Percentiles rank a stretch among this genome's conserved stretches.
phyloP scores from a whole-genome alignment of 345 rosid genomes.

The Syzygium oleosum region DNA sequence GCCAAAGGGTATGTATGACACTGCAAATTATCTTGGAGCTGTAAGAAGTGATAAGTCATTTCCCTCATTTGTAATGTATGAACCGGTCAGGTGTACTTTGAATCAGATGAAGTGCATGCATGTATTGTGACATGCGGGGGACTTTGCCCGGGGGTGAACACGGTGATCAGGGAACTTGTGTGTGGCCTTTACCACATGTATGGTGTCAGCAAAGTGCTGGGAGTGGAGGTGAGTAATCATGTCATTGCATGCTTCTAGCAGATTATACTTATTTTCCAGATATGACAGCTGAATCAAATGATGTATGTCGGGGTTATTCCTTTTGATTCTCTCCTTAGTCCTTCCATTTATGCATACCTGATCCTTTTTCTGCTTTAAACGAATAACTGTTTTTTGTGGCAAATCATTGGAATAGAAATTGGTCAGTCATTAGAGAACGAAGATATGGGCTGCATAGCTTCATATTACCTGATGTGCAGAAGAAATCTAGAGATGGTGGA shows the following conservation, averaged over 20 bases:
- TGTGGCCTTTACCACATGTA: conserved; percentile 35
- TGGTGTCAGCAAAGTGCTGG: conserved; percentile 27
- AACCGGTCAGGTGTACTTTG: conserved; percentile 23
- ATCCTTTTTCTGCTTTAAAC: not conserved
- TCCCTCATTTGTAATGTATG: not conserved
- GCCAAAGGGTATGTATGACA: conserved; percentile 23
- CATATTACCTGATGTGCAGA: not conserved
- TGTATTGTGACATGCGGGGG: conserved; percentile 43
- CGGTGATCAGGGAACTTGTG: conserved; percentile 37
- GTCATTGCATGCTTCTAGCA: not conserved
- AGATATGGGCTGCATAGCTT: not conserved
- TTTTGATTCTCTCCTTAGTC: not conserved
- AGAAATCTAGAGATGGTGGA: not conserved
- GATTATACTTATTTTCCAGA: not conserved
- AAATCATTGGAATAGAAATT: not conserved
- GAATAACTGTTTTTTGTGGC: not conserved
- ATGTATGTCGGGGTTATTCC: not conserved
- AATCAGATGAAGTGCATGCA: conserved; percentile 27
- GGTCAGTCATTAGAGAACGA: not conserved
- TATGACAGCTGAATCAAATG: not conserved
- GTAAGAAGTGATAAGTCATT: not conserved
- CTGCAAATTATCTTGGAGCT: not conserved
- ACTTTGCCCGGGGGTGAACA: conserved; percentile 38
- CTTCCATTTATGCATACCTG: not conserved
- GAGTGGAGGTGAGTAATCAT: conserved; percentile 28